Base-by-base conservation (phyloP, 352 stramenopile species). In the Phytophthora sansomeana region DNA sequence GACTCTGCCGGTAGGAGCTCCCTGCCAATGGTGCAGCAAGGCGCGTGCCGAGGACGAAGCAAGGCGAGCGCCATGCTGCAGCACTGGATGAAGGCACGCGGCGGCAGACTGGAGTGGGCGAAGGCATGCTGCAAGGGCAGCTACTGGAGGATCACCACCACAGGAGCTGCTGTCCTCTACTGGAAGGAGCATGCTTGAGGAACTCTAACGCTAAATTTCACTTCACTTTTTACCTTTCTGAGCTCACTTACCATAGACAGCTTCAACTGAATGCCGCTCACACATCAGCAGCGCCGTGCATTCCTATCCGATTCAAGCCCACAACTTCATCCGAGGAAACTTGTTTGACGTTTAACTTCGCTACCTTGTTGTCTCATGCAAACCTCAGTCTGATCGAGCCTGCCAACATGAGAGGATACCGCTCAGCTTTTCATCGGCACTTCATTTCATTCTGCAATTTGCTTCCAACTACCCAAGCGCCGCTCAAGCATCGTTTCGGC, bases 381-480 rank as follows among this genome's bases (percentile, higher is more conserved):
- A n/a, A n/a, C n/a, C n/a, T n/a, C n/a, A n/a, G n/a, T n/a, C n/a
- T n/a, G n/a, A n/a, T n/a, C n/a, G n/a, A n/a, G n/a, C n/a, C n/a
- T n/a, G n/a, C n/a, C n/a, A n/a, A n/a, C n/a, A n/a, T n/a, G n/a
- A n/a, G n/a, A n/a, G n/a, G n/a, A n/a, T n/a, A n/a, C n/a, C n/a
- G n/a, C n/a, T n/a, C n/a, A n/a, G n/a, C n/a, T n/a, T n/a, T n/a
- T n/a, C 10, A 39, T 39, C 33, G 36, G 36, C 36, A 53, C 32
- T 17, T n/a, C 17, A 24, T 26, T 44, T 62, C 57, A 73, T 46
- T 69, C 52, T 60, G 35, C 65, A 60, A 69, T 64, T 69, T 49
- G 29, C 65, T 47, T 56, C 17, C 32, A 54, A 36, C 17, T 13
- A 32, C 41, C 19, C 38, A 66, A 66, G 41, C 29, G 19, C 10